Evolutionary conservation across 1,284 basidiomycete genomes (phyloP).

Genomic region (Rhodotorula glutinis): DNA sequence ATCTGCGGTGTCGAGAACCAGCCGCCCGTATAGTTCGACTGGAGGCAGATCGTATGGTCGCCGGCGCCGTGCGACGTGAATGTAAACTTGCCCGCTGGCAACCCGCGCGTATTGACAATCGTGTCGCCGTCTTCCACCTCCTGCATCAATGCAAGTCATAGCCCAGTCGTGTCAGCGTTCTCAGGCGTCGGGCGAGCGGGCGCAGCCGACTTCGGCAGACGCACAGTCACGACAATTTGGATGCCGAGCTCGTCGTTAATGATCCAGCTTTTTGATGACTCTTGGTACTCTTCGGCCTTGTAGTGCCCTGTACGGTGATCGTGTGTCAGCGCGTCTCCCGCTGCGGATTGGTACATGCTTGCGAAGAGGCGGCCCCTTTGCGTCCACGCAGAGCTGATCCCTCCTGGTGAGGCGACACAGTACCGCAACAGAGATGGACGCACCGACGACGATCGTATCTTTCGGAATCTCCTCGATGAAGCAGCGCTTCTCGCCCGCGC

Average conservation of each 20-base stretch:
- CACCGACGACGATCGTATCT: conserved; percentile 95
- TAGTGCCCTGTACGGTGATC: conserved; percentile 67
- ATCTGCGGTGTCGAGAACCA: conserved; percentile 86
- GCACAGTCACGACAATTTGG: conserved; percentile 81
- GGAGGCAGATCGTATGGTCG: conserved; percentile 94
- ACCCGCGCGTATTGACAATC: conserved; percentile 83
- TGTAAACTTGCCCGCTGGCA: conserved; percentile 86
- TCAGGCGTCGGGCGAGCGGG: background rate
- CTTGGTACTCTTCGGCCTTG: conserved; percentile 84
- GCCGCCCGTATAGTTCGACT: conserved; percentile 75
- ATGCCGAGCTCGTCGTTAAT: conserved; percentile 79
- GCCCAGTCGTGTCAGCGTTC: background rate
- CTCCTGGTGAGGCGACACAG: too few relatives aligned
- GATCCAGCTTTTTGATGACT: conserved; percentile 65
- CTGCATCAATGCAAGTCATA: conserved; percentile 50
- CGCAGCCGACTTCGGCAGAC: conserved; percentile 36
- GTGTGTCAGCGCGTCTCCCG: background rate
- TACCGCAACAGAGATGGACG: conserved; percentile 36
- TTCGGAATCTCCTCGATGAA: conserved; percentile 94
- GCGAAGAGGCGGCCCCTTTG: too few relatives aligned
- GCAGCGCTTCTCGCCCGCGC: conserved; percentile 56
- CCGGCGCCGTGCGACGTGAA: conserved; percentile 96
- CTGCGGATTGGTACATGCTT: background rate
- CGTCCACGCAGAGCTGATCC: too few relatives aligned
- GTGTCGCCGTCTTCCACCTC: conserved; percentile 70